A percentile compares a stretch with the other conserved stretches of the same genome.
Evolutionary conservation across 2,329 filamentous ascomycete species (phyloP).

Genomic region (Fusarium tuaranense): DNA sequence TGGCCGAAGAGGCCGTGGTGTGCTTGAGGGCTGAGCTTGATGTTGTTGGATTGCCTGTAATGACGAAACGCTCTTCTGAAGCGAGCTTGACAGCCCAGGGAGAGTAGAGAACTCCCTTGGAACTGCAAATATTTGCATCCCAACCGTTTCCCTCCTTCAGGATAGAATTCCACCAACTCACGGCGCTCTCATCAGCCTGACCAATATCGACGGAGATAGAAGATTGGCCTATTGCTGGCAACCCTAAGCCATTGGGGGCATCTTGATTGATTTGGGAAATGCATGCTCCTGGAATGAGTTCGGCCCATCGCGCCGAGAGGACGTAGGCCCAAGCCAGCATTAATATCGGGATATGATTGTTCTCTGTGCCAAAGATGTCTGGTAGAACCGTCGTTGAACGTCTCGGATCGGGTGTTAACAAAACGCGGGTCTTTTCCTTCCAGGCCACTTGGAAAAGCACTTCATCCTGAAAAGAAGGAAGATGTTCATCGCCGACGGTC

Average conservation of each 20-base stretch:
- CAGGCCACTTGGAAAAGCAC: not conserved
- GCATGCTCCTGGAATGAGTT: slow-evolving; percentile 43
- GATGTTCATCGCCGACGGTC: not conserved
- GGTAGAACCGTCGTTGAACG: not conserved
- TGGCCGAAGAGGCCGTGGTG: fast-evolving
- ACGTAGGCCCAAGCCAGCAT: slow-evolving; percentile 47
- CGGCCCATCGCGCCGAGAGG: slow-evolving; percentile 47
- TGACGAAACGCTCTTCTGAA: not conserved
- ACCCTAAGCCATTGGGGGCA: not conserved
- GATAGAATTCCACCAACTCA: not conserved
- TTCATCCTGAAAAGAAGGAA: not conserved
- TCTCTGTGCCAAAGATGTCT: not conserved
- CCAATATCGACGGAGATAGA: not conserved
- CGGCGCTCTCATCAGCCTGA: not conserved
- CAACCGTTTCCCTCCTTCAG: not conserved
- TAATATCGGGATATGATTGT: slow-evolving; percentile 37
- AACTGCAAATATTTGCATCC: not conserved
- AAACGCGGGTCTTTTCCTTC: not conserved
- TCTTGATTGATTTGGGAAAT: not conserved
- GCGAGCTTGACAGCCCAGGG: not conserved
- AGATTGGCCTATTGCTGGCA: not conserved
- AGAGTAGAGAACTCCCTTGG: not conserved
- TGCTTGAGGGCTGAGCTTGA: not conserved
- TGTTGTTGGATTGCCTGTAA: fast-evolving
- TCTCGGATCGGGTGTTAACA: not conserved